Evolutionary conservation across 805 yeast genomes (phyloP), one percentile per base, ranked within the genome.

Genomic region (Candida tammaniensis): DNA sequence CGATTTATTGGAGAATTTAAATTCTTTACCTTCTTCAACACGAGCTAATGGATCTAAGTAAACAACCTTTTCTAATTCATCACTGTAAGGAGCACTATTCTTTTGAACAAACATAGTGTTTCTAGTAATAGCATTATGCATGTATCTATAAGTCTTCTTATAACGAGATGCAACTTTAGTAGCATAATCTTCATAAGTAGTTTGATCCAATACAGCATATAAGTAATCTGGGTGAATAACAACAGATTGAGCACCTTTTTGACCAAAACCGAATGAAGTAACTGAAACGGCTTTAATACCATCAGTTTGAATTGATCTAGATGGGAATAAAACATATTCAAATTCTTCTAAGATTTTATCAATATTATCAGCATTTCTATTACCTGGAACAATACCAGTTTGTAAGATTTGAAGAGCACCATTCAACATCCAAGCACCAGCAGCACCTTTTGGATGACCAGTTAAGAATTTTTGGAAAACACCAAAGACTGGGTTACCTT

Each of bases 371-470:
- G 98, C 98, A 56, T 93, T 94, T 68, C 97, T 80, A 77, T 93
- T 93, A 64, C 99, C 99, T 51, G 98, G 98, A 51, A 93, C 95
- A 54, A 89, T 56, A 66, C 98, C 98, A 54, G 85, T 64, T 70
- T 86, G 84, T 61, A 93, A 73, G 49, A 89, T 81, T 73, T 93
- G 99, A 49, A 93, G 70, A 38, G 87, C 96, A 68, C 99, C 99
- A 66, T 93, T 94, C 77, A 93, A 70, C 98, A 93, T 93, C 98
- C 98, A 93, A 39, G 99, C 98, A 76, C 97, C 99, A 39, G 99
- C 99, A 53, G 98, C 98, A 78, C 99, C 99, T 85, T 93, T 93
- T 54, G 98, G 98, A 74, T 93, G 99, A 70, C 99, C 99, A 53
- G 99, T 93, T 58, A 93, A 78, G 80, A 77, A 93, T 70, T 93